Conservation (phyloP, 345 rosid species). For the Kernera saxatilis region DNA sequence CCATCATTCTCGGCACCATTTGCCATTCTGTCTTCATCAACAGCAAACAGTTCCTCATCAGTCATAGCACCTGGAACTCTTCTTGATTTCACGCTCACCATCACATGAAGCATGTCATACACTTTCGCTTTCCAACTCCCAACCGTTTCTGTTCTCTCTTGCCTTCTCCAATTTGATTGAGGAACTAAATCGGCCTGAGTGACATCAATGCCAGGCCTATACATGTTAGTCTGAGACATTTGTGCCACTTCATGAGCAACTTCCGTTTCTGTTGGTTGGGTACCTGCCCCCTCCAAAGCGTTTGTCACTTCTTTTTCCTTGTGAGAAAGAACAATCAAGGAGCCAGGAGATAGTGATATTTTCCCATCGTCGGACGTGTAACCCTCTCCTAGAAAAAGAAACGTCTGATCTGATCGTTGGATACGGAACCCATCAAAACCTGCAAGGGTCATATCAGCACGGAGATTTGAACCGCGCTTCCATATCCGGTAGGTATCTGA, state of each 20-base stretch:
- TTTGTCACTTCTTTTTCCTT: slow-evolving; percentile 94
- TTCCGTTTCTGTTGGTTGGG: slow-evolving; percentile 87
- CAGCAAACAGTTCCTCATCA: slow-evolving; percentile 92
- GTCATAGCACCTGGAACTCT: slow-evolving; percentile 92
- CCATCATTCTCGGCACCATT: slow-evolving; percentile 59
- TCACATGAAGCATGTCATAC: slow-evolving; percentile 93
- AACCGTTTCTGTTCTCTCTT: slow-evolving; percentile 87
- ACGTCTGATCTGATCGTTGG: slow-evolving; percentile 89
- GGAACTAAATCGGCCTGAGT: slow-evolving; percentile 92
- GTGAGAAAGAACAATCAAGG: slow-evolving; percentile 85
- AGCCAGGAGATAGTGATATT: slow-evolving; percentile 60
- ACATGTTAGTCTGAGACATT: slow-evolving; percentile 78
- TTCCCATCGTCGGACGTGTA: slow-evolving; percentile 70
- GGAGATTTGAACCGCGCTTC: slow-evolving; percentile 97
- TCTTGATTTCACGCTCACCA: slow-evolving; percentile 96
- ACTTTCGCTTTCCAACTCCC: slow-evolving; percentile 97
- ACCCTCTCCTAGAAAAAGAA: slow-evolving; percentile 92
- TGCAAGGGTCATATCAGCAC: slow-evolving; percentile 96
- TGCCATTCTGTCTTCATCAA: slow-evolving; percentile 63
- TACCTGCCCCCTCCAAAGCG: slow-evolving; percentile 96
- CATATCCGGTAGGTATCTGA: slow-evolving; percentile 98
- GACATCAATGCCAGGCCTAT: slow-evolving; percentile 96
- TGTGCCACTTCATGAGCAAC: slow-evolving; percentile 48
- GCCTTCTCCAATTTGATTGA: slow-evolving; percentile 95
- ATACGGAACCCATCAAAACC: slow-evolving; percentile 97